Evolutionary conservation across 2,329 filamentous ascomycete genomes (phyloP).

Genomic region (Talaromyces amestolkiae): DNA sequence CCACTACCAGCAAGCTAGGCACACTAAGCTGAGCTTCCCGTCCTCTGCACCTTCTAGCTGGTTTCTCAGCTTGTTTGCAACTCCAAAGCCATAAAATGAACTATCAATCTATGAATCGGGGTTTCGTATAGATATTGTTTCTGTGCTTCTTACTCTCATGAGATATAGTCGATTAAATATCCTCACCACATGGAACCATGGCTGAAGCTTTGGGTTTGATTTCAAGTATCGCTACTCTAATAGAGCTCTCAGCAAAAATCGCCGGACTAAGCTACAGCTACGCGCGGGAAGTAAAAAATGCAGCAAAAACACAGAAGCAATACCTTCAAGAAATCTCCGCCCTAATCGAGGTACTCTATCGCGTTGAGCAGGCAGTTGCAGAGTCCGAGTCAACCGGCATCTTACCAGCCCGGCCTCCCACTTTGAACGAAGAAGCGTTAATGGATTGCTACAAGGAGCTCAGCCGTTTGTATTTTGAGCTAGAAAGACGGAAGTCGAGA

Average conservation of each 20-base stretch:
- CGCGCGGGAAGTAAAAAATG: constrained; percentile 10
- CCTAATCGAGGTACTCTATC: constrained; percentile 6
- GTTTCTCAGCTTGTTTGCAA: neutral
- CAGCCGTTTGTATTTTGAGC: neutral
- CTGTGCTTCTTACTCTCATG: neutral
- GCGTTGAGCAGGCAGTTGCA: constrained; percentile 4
- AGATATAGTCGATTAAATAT: neutral
- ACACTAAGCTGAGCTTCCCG: neutral
- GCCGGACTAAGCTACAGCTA: neutral
- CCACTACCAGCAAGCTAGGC: neutral
- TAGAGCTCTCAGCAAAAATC: constrained; percentile 1
- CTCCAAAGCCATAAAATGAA: neutral
- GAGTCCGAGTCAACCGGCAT: constrained; percentile 7
- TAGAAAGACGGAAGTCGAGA: constrained; percentile 5
- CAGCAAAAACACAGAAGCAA: constrained; percentile 12
- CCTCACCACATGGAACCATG: neutral
- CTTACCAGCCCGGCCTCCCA: neutral
- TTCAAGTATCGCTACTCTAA: neutral
- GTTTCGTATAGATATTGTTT: neutral
- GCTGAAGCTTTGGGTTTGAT: neutral
- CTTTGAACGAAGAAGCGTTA: constrained; percentile 6
- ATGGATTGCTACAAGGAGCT: constrained; percentile 9
- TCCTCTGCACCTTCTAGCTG: neutral
- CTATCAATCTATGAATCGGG: neutral
- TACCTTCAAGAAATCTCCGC: constrained; percentile 13